Percentiles rank a stretch among this genome's conserved stretches.
phyloP scores from a whole-genome alignment of 257 asterid genomes.

The Euphrasia confusa region DNA sequence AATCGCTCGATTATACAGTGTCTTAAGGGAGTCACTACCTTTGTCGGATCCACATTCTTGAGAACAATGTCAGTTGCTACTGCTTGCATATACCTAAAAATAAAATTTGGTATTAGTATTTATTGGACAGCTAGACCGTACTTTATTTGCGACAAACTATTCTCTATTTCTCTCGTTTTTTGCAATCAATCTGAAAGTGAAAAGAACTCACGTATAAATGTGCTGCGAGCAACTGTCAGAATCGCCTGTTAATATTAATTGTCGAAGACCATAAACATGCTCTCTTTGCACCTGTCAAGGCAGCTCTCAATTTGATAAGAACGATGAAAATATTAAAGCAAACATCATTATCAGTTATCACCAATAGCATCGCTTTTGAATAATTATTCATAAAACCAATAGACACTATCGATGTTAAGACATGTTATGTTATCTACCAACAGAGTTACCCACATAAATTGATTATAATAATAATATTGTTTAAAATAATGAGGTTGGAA shows the following conservation, averaged over 20 bases:
- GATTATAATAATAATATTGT: background rate
- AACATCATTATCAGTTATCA: background rate
- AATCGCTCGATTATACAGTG: constrained; percentile 12
- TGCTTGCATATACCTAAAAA: constrained; percentile 91
- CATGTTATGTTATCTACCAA: constrained; percentile 3
- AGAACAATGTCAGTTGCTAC: constrained; percentile 78
- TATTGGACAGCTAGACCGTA: background rate
- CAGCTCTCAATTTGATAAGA: constrained; percentile 11
- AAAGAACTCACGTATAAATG: constrained; percentile 67
- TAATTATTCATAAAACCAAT: background rate
- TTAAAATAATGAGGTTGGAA: background rate
- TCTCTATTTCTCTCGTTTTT: background rate
- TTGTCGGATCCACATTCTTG: constrained; percentile 62
- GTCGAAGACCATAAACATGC: constrained; percentile 95
- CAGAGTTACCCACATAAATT: background rate
- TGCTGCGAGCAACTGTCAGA: constrained; percentile 84
- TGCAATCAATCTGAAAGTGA: constrained; percentile 12
- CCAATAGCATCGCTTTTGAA: background rate
- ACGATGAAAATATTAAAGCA: background rate
- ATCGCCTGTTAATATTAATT: constrained; percentile 73
- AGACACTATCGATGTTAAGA: background rate
- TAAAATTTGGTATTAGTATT: constrained; percentile 14
- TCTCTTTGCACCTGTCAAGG: constrained; percentile 83
- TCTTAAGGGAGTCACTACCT: constrained; percentile 41
- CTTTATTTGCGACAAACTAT: background rate